These are phyloP conservation scores for Aspergillus steynii DNA, from an alignment of 495 filamentous ascomycete species.

Conservation along the genomic window DNA sequence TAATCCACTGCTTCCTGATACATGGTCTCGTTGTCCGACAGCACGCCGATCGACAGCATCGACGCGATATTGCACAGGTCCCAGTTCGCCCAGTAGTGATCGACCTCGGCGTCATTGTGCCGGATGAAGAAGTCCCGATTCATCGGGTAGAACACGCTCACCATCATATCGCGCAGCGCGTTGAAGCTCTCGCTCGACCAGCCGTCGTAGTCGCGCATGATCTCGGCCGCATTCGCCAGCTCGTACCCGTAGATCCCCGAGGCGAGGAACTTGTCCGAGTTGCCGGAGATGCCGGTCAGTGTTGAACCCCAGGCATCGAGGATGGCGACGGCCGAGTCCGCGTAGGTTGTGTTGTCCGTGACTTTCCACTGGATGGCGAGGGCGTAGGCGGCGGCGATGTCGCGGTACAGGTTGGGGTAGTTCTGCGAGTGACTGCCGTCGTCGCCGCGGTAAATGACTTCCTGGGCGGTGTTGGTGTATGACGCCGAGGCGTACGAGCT, in stretches of 20 bases:
- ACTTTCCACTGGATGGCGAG: conserved; percentile 43
- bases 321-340: conserved; percentile 32
- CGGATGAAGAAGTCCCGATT: conserved; percentile 33
- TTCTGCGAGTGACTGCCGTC: conserved; percentile 33
- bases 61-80: conserved; percentile 46
- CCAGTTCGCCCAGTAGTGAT: conserved; percentile 50
- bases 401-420: conserved; percentile 36
- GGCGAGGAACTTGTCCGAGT: conserved; percentile 39
- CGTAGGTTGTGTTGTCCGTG: conserved; percentile 35
- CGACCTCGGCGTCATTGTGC: conserved; percentile 30
- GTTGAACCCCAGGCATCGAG: conserved; percentile 42
- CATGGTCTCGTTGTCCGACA: conserved; percentile 43
- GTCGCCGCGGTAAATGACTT: conserved; percentile 33
- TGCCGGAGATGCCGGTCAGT: conserved; percentile 34
- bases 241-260: conserved; percentile 48
- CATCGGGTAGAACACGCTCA: conserved; percentile 35
- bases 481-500: conserved; percentile 26
- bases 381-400: conserved; percentile 40
- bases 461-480: conserved; percentile 23
- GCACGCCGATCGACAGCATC: conserved; percentile 38
- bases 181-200: conserved; percentile 26
- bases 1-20: conserved; percentile 36
- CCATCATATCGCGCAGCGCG: conserved; percentile 29
- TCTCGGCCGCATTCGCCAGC: conserved; percentile 46
- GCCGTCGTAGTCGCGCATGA: conserved; percentile 37